phyloP scores from a whole-genome alignment of 768 basidiomycete species.

The Pilatotrama ljubarskyi region DNA sequence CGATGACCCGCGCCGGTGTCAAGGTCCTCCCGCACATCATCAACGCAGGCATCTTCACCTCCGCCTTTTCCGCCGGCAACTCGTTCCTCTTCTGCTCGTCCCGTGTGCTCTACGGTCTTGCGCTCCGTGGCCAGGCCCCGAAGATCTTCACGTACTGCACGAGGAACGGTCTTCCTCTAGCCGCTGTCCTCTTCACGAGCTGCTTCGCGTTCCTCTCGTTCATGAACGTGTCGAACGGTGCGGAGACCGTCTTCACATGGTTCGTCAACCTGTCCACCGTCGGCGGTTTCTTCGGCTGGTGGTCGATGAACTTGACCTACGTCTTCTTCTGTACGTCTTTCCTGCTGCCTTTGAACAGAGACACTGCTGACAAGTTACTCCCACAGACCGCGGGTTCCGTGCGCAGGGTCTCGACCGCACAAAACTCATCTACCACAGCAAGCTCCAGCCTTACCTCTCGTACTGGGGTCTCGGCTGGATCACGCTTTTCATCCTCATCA shows the following conservation, averaged over 20 bases:
- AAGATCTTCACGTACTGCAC: constrained; percentile 49
- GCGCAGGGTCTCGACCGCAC: constrained; percentile 64
- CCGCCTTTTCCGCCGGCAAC: constrained; percentile 73
- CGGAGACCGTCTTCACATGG: constrained; percentile 65
- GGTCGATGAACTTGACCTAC: constrained; percentile 69
- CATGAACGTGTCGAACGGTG: constrained; percentile 61
- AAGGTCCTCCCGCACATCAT: constrained; percentile 54
- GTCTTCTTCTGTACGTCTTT: constrained; percentile 61
- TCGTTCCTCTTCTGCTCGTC: constrained; percentile 58
- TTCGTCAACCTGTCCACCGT: constrained; percentile 69
- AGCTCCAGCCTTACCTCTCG: constrained; percentile 64
- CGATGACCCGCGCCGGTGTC: constrained; percentile 70
- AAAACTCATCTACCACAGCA: constrained; percentile 61
- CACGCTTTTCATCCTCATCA: constrained; percentile 57
- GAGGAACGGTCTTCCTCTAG: constrained; percentile 50
- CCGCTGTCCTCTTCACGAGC: constrained; percentile 30
- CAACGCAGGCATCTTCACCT: constrained; percentile 71
- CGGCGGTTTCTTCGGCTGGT: constrained; percentile 70
- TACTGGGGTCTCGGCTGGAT: constrained; percentile 74
- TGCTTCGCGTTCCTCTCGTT: constrained; percentile 54
- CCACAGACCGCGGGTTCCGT: constrained; percentile 57
- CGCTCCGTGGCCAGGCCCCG: constrained; percentile 41
- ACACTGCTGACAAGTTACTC: no score
- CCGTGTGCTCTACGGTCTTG: constrained; percentile 42
- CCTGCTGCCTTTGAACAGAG: not conserved